Base-by-base conservation (phyloP, 257 asterid genomes). In the Nemophila menziesii region DNA sequence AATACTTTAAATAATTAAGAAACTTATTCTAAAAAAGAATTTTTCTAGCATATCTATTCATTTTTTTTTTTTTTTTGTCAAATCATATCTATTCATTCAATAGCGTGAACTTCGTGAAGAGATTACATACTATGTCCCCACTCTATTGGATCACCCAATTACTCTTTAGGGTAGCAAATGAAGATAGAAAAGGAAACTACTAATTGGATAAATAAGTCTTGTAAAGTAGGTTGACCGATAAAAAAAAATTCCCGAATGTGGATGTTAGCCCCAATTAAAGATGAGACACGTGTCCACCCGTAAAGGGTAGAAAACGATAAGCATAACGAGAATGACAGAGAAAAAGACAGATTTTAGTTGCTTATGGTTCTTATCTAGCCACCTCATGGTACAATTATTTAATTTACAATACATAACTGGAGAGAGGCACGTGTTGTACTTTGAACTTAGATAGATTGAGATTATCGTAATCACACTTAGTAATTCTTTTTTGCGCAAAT, bases 281-380 rank as follows among this genome's bases (percentile, higher is more conserved):
- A 47, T 10, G 2, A 2, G 74, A 65, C 85, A 65, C 64, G 56
- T 74, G 78, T 58, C 53, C 22, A 20, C 3, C 18, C 8, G 59
- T 27, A 51, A 24, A 10, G 15, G 24, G 19, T 51, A 37, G 56
- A 55, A 34, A 21, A 38, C 63, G 86, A 78, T 82, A 56, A 78
- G 70, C 71, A 72, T 57, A 27, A 51, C 12, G 12, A 2, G 12
- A 29, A 51, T 41, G 26, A 45, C 45, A 16, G 39, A 50, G 1
- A n/a, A 1, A n/a, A 29, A 2, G 8, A 13, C 0, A 23, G 14
- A n/a, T 1, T 43, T 22, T 44, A 18, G 2, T 38, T 23, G 14
- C 60, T 64, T 57, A 72, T 64, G 92, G 79, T 55, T 57, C 72
- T 69, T 65, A 67, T 73, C 76, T 39, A 51, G 41, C 67, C 80